Evolutionary conservation across 1,284 basidiomycete species (phyloP), one percentile per base, ranked within the genome.

Genomic region (Pseudozyma flocculosa): DNA sequence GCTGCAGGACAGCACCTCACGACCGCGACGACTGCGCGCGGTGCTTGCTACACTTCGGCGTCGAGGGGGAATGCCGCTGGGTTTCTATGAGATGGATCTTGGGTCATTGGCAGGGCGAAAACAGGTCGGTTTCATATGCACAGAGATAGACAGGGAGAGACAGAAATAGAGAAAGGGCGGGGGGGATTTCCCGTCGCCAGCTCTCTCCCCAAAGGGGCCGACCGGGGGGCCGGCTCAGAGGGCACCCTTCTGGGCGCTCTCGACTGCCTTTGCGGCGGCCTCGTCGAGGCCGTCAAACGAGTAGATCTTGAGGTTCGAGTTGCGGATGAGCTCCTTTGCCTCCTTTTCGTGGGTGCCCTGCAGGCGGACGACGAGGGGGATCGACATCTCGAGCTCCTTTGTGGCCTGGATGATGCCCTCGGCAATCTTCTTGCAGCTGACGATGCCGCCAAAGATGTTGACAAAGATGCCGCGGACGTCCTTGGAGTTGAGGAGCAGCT

Each of bases 381-480:
- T 88, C 17, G 79, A 84, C 53, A 99, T 81, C 45, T 86, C 80
- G 38, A 99, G 84, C 78, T 97, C 93, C 80, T 90, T 90, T 43
- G 93, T 92, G 22, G 94, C 94, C 78, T 91, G 92, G 82, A 99
- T 97, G 78, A 98, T 94, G 79, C 94, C 94, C 81, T 80, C 78
- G 10, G 80, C 80, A 53, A 81, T 80, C 38, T 81, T 81, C 78
- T 98, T 95, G 77, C 94, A 98, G 75, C 94, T 87, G 92, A 99
- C 98, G 82, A 96, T 98, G 78, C 87, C 88, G 84, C 80, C 73
- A 68, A 71, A 59, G 46, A 74, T 78, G 83, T 99, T 99, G 81
- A 99, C 95, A 81, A 98, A 97, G 78, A 99, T 98, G 54, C 90
- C 90, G 84, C 93, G 93, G 72, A 98, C 94, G 76, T 91, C 88